Conservation (phyloP, 331 rosid species). For the Pyracantha coccinea region DNA sequence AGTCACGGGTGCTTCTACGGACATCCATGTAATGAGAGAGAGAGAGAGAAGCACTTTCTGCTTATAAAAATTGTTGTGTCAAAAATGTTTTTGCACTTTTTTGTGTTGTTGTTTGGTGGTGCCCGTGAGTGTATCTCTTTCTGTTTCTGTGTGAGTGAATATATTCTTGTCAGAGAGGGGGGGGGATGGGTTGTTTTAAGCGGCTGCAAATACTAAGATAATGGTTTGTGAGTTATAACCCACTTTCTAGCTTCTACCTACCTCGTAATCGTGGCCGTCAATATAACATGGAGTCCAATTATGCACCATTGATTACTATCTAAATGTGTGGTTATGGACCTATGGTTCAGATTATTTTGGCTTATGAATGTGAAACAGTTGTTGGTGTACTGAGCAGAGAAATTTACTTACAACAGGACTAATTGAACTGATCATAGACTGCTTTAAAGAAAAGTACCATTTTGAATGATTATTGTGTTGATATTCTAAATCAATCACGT, state of each 20-base stretch:
- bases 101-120: slow-evolving; percentile 33
- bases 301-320: not conserved
- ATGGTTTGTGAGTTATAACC: not conserved
- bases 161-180: slow-evolving; percentile 20
- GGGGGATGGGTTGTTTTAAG: slow-evolving; percentile 11
- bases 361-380: not conserved
- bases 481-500: not conserved
- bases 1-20: slow-evolving; percentile 74
- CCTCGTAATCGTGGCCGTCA: slow-evolving; percentile 24
- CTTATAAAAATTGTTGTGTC: slow-evolving; percentile 22
- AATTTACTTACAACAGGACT: not conserved
- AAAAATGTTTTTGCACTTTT: slow-evolving; percentile 18
- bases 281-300: slow-evolving; percentile 7
- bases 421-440: not conserved
- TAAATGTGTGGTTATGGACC: not conserved
- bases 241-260: slow-evolving; percentile 7
- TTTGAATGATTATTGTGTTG: not conserved
- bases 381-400: not conserved
- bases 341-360: not conserved
- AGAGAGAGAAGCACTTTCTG: slow-evolving; percentile 33
- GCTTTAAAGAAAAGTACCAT: not conserved
- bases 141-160: slow-evolving; percentile 43
- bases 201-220: not conserved
- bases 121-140: slow-evolving; percentile 57
- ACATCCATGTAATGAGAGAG: slow-evolving; percentile 14